A percentile compares a stretch with the other conserved stretches of the same genome.
Evolutionary conservation across 352 stramenopile species (phyloP).

Genomic region (Phytopythium sindhum): DNA sequence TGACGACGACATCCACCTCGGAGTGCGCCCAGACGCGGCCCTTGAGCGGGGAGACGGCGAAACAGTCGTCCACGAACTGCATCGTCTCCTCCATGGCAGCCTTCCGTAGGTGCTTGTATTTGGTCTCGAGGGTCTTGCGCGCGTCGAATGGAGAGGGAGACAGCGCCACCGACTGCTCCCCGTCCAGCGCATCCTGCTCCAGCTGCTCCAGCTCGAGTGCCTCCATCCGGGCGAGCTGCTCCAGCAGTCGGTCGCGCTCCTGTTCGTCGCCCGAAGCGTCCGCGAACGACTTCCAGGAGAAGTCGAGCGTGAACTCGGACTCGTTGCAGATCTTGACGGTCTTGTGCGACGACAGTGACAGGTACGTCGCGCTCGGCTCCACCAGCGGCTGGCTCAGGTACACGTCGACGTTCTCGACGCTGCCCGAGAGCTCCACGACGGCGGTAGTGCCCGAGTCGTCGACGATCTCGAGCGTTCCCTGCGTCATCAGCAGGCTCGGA

Average conservation of each 20-base stretch:
- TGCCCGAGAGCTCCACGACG: constrained; percentile 68
- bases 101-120: constrained; percentile 91
- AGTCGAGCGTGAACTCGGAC: constrained; percentile 89
- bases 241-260: constrained; percentile 79
- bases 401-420: constrained; percentile 88
- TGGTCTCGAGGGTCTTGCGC: constrained; percentile 74
- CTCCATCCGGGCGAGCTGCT: constrained; percentile 85
- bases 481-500: constrained; percentile 26
- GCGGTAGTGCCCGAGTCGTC: constrained; percentile 77
- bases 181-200: constrained; percentile 37
- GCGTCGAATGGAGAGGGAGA: constrained; percentile 54
- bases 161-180: constrained; percentile 14
- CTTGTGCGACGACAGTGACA: constrained; percentile 88
- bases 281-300: constrained; percentile 91
- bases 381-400: constrained; percentile 85
- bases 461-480: constrained; percentile 78
- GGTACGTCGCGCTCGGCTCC: constrained; percentile 87
- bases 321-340: constrained; percentile 93
- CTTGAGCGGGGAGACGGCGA: constrained; percentile 83
- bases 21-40: constrained; percentile 92
- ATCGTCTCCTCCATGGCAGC: constrained; percentile 89
- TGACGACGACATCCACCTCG: constrained; percentile 89
- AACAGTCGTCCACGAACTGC: constrained; percentile 94
- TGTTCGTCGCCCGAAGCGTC: constrained; percentile 65
- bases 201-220: constrained; percentile 61